phyloP scores from a whole-genome alignment of 495 filamentous ascomycete species.

The Daldinia childiae region DNA sequence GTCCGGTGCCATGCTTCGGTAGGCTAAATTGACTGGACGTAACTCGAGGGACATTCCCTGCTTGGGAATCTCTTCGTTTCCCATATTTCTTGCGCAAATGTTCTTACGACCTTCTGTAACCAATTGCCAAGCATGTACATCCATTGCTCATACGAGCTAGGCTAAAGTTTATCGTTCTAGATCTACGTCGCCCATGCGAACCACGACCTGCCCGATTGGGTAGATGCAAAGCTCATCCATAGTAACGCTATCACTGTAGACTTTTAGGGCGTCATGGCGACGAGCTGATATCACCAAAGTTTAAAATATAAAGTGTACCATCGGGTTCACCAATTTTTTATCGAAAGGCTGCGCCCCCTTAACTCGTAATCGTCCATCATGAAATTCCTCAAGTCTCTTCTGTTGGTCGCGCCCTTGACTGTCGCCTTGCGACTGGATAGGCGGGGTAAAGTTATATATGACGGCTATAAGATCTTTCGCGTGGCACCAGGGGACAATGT shows the following conservation, averaged over 20 bases:
- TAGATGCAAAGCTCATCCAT: constrained; percentile 34
- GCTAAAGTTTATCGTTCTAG: constrained; percentile 38
- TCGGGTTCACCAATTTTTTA: neutral
- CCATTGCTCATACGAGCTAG: constrained; percentile 29
- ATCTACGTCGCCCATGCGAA: constrained; percentile 13
- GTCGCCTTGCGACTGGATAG: constrained; percentile 39
- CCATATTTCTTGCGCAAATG: constrained; percentile 6
- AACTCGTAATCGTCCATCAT: constrained; percentile 29
- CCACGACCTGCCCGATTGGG: constrained; percentile 39
- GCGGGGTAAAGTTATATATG: constrained; percentile 47
- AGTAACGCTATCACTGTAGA: constrained; percentile 7
- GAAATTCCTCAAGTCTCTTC: constrained; percentile 36
- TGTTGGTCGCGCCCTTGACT: constrained; percentile 36
- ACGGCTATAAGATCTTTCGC: constrained; percentile 59
- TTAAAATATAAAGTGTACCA: constrained; percentile 16
- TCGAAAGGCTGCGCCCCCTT: neutral
- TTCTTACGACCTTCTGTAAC: constrained; percentile 34
- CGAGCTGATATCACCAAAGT: neutral
- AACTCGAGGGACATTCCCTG: constrained; percentile 16
- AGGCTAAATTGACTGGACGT: constrained; percentile 43
- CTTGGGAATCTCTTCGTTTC: constrained; percentile 4
- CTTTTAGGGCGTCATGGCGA: constrained; percentile 4
- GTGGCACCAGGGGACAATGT: constrained; percentile 34
- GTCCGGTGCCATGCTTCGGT: constrained; percentile 20
- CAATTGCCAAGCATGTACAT: constrained; percentile 16